Evolutionary conservation across 169 alveolate species (phyloP), one percentile per base, ranked within the genome.

Genomic region (Plasmodium coatneyi): DNA sequence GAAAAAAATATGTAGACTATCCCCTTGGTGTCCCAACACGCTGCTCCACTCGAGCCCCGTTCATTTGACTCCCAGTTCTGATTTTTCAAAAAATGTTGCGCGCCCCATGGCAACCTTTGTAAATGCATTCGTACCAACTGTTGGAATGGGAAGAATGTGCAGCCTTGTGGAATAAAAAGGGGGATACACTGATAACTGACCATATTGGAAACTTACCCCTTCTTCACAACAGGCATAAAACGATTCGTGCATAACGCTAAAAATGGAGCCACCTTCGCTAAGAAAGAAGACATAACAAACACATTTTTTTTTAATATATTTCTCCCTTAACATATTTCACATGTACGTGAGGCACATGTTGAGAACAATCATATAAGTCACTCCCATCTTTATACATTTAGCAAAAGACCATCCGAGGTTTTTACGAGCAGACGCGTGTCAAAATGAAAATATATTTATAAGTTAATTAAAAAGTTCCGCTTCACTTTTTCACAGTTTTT

Each of bases 401-500:
- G 16, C 14, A 66, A 66, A 66, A 19, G n/a, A 25, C 36, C 76
- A 28, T 66, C 19, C 76, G 6, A 66, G 19, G 14, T 66, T 19
- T 66, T 66, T 9, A 66, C n/a, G 36, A 3, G 30, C 76, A 28
- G 19, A 66, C 36, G 6, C 76, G 4, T 66, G 76, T 66, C 36
- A 22, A 25, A 66, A 66, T 66, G n/a, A 25, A 66, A 25, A 66
- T 66, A 6, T 66, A 66, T 28, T 66, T 66, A 19, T 66, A 22
- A 66, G n/a, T 66, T 66, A 66, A 66, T 66, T 66, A 66, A 66
- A 66, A 66, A 66, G 76, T 66, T 66, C 76, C 36, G 36, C 36
- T 19, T 66, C 41, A 66, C 10, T 22, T 66, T 66, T 66, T 66
- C 36, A 66, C n/a, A 19, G 30, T 25, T 66, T 25, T 66, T 19